Percentiles rank a stretch among this genome's conserved stretches.
phyloP scores from a whole-genome alignment of 352 stramenopile genomes.

The Globisporangium solare region DNA sequence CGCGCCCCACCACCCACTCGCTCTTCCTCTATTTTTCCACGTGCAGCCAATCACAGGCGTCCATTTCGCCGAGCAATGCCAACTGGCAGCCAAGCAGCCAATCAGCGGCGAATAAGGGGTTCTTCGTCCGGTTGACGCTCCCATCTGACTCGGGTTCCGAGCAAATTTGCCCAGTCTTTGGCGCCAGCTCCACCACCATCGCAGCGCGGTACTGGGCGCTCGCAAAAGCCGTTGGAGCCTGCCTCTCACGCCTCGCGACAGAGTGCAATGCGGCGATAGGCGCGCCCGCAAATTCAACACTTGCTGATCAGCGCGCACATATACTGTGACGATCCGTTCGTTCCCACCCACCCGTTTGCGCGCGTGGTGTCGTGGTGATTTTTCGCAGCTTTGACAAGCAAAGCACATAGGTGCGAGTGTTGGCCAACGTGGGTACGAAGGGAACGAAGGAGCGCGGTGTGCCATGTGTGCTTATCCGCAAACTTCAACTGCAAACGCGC shows the following conservation, averaged over 20 bases:
- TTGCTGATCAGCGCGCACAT: neutral
- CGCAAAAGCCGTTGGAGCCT: too few species aligned
- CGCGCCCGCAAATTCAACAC: neutral
- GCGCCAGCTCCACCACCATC: too few species aligned
- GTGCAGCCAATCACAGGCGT: neutral
- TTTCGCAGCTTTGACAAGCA: slow-evolving; percentile 1
- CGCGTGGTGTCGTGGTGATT: neutral
- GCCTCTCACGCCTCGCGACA: too few species aligned
- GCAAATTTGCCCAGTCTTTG: too few species aligned
- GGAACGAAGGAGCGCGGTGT: neutral
- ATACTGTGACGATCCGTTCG: neutral
- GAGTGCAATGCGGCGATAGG: too few species aligned
- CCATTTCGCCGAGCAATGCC: neutral
- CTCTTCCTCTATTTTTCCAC: neutral
- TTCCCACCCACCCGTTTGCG: neutral
- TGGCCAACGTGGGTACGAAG: neutral
- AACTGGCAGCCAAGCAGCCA: neutral
- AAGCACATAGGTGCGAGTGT: neutral
- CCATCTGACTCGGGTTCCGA: too few species aligned
- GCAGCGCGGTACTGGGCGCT: too few species aligned
- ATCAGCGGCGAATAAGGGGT: neutral
- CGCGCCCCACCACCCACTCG: neutral
- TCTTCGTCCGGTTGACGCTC: neutral
- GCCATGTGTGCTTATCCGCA: neutral
- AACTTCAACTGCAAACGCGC: neutral